Conservation (phyloP, 495 filamentous ascomycete species). For the Pyrenula aspistea region DNA sequence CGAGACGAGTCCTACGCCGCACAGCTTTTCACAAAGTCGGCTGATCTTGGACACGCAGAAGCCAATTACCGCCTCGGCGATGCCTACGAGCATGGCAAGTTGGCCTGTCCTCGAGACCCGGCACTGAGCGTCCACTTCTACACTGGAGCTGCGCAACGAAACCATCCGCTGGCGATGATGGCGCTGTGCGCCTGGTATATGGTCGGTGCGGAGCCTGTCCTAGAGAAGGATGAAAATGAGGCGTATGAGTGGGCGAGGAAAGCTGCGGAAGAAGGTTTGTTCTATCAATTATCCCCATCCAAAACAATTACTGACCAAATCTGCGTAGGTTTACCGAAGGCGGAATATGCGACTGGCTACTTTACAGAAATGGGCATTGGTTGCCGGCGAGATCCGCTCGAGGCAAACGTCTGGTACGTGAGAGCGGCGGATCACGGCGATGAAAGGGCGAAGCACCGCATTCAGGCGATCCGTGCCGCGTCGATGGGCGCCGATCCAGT, state of each 20-base stretch:
- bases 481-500: conserved; percentile 56
- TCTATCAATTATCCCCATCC: background rate
- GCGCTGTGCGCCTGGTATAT: conserved; percentile 97
- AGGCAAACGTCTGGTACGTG: conserved; percentile 98
- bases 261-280: conserved; percentile 73
- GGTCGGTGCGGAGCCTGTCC: conserved; percentile 81
- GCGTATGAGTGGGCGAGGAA: conserved; percentile 91
- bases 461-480: conserved; percentile 77
- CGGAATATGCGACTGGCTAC: conserved; percentile 89
- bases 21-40: conserved; percentile 87
- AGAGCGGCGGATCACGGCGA: conserved; percentile 89
- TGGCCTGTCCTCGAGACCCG: conserved; percentile 80
- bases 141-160: conserved; percentile 74
- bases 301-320: background rate
- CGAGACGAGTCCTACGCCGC: conserved; percentile 80
- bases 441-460: conserved; percentile 70
- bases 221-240: conserved; percentile 91
- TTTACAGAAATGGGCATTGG: conserved; percentile 99
- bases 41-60: conserved; percentile 78
- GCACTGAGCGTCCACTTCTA: conserved; percentile 96
- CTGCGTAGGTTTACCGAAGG: conserved; percentile 81
- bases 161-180: conserved; percentile 92
- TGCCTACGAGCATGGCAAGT: conserved; percentile 86
- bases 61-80: conserved; percentile 84
- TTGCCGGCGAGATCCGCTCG: conserved; percentile 79